Percentiles rank a stretch among this genome's conserved stretches.
Conservation (phyloP, 108 stramenopile genomes). For the Skeletonema costatum region DNA sequence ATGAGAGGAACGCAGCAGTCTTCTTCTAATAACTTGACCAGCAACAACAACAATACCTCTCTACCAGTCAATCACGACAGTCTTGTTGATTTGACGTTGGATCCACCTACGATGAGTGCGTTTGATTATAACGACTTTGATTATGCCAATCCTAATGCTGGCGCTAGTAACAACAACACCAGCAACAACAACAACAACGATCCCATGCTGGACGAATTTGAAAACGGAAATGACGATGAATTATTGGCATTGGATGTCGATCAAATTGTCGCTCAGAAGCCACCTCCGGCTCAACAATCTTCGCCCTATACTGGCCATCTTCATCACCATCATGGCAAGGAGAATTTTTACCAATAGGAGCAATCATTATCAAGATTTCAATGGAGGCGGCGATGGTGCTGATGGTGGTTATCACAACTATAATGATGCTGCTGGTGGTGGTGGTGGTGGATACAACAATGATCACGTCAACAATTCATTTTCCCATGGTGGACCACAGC, state of each 20-base stretch:
- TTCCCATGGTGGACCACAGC: too few relatives aligned
- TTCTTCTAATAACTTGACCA: background rate
- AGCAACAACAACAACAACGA: background rate
- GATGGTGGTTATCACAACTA: too few relatives aligned
- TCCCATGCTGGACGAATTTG: slow-evolving; percentile 19
- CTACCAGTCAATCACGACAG: background rate
- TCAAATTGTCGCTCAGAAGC: slow-evolving; percentile 17
- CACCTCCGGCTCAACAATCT: background rate
- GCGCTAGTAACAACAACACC: background rate
- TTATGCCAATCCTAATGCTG: background rate
- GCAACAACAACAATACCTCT: background rate
- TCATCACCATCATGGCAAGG: too few relatives aligned
- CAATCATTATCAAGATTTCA: too few relatives aligned
- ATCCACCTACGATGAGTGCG: background rate
- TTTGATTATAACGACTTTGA: slow-evolving; percentile 27
- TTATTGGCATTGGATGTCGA: slow-evolving; percentile 45
- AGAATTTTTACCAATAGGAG: too few relatives aligned
- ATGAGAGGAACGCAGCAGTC: background rate
- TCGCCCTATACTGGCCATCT: too few relatives aligned
- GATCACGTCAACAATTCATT: too few relatives aligned
- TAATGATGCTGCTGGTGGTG: too few relatives aligned
- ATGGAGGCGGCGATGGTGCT: too few relatives aligned
- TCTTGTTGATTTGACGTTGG: background rate
- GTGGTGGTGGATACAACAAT: too few relatives aligned
- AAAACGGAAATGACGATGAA: slow-evolving; percentile 27